Conservation (phyloP, 768 basidiomycete species). For the Pulveroboletus sp. region DNA sequence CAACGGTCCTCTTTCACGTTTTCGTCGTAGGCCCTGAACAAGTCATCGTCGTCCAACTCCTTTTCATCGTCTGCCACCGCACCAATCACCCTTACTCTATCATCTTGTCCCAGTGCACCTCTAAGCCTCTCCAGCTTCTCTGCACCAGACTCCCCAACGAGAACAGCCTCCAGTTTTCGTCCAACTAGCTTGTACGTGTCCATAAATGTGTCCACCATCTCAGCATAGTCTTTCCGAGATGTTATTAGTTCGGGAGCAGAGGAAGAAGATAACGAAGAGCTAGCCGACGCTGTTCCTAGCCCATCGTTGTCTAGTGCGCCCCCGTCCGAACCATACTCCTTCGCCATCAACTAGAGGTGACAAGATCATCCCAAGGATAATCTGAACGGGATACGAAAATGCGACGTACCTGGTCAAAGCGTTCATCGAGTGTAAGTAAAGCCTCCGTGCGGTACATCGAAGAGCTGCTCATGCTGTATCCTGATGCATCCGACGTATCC, state of each 20-base stretch:
- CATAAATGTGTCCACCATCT: slow-evolving; percentile 91
- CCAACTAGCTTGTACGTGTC: slow-evolving; percentile 88
- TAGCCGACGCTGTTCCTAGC: slow-evolving; percentile 37
- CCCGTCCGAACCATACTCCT: slow-evolving; percentile 66
- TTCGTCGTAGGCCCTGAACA: slow-evolving; percentile 36
- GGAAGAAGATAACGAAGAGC: slow-evolving; percentile 42
- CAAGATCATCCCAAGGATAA: neutral
- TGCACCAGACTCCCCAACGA: slow-evolving; percentile 65
- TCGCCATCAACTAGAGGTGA: slow-evolving; percentile 58
- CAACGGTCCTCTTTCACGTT: slow-evolving; percentile 68
- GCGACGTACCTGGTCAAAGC: slow-evolving; percentile 79
- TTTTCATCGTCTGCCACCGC: slow-evolving; percentile 44
- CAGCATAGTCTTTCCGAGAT: slow-evolving; percentile 82
- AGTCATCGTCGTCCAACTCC: slow-evolving; percentile 40
- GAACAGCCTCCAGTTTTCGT: slow-evolving; percentile 74
- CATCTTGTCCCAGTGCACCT: slow-evolving; percentile 67
- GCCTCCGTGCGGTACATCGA: slow-evolving; percentile 93
- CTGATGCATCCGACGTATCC: slow-evolving; percentile 80
- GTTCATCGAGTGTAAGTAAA: slow-evolving; percentile 82
- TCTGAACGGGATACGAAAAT: neutral
- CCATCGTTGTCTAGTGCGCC: slow-evolving; percentile 48
- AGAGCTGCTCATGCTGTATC: slow-evolving; percentile 96
- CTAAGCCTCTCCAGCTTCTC: slow-evolving; percentile 82
- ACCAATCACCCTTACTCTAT: slow-evolving; percentile 45
- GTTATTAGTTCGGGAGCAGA: slow-evolving; percentile 72